Percentiles rank a stretch among this genome's conserved stretches.
Evolutionary conservation across 1,284 basidiomycete genomes (phyloP).

Genomic region (Leccinum glutinopallens): DNA sequence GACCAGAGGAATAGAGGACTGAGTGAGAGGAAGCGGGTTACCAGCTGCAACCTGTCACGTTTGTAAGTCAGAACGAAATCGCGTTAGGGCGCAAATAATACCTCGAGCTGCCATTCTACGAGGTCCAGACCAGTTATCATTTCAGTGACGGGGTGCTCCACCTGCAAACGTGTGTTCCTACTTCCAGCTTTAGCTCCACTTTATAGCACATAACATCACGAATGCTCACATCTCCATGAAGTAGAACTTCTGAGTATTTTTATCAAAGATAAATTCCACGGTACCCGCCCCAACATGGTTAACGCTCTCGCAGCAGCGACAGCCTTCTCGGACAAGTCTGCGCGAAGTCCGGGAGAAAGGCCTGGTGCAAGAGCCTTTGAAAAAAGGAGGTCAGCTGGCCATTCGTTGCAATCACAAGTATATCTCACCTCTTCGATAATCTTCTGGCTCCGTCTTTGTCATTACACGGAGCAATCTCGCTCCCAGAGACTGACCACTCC

Average conservation of each 20-base stretch:
- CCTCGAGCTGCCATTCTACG: constrained; percentile 93
- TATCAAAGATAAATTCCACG: constrained; percentile 94
- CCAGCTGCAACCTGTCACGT: constrained; percentile 76
- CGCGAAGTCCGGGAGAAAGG: constrained; percentile 72
- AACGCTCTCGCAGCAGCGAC: constrained; percentile 91
- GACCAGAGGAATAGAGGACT: constrained; percentile 78
- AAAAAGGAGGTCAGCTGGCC: background rate
- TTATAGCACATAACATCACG: background rate
- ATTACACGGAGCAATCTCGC: constrained; percentile 83
- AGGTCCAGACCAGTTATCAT: constrained; percentile 93
- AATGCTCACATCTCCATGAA: constrained; percentile 88
- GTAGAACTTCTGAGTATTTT: constrained; percentile 81
- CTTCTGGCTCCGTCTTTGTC: constrained; percentile 90
- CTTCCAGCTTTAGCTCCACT: constrained; percentile 6
- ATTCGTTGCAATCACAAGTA: background rate
- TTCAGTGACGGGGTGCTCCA: constrained; percentile 94
- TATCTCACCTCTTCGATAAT: constrained; percentile 81
- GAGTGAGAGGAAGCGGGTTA: constrained; percentile 78
- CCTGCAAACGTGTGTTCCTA: constrained; percentile 92
- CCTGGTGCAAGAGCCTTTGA: constrained; percentile 89
- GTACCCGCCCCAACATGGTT: constrained; percentile 91
- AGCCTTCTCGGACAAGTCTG: constrained; percentile 84
- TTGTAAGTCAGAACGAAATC: constrained; percentile 5
- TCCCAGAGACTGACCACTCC: constrained; percentile 86
- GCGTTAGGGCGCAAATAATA: constrained; percentile 29